These are phyloP conservation scores for Boletus vinaceobasis DNA, from an alignment of 768 basidiomycete species.

Conservation along the genomic window DNA sequence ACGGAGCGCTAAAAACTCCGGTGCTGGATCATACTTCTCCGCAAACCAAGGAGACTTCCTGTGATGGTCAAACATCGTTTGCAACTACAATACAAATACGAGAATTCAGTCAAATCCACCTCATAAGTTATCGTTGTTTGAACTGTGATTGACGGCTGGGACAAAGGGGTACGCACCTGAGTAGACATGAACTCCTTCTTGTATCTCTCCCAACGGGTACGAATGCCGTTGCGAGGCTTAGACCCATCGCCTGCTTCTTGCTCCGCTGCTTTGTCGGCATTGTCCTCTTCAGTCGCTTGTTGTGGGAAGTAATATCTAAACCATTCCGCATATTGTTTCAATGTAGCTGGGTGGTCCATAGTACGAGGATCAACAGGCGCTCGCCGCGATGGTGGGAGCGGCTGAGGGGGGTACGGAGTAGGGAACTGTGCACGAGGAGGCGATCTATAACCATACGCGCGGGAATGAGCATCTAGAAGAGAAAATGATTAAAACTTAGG, in stretches of 20 bases:
- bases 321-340: slow-evolving; percentile 89
- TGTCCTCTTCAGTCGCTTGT: slow-evolving; percentile 79
- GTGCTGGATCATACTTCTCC: slow-evolving; percentile 86
- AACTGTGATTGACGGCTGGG: slow-evolving; percentile 5
- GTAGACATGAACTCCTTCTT: slow-evolving; percentile 84
- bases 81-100: slow-evolving; percentile 65
- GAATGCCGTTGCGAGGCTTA: slow-evolving; percentile 82
- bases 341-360: slow-evolving; percentile 73
- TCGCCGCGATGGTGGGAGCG: slow-evolving; percentile 51
- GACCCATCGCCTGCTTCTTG: slow-evolving; percentile 79
- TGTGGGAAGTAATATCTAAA: slow-evolving; percentile 74
- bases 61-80: slow-evolving; percentile 95
- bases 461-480: slow-evolving; percentile 59
- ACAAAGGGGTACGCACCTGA: slow-evolving; percentile 63
- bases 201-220: slow-evolving; percentile 86
- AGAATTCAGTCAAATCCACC: slow-evolving; percentile 22
- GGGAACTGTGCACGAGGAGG: slow-evolving; percentile 57
- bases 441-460: slow-evolving; percentile 59
- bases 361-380: slow-evolving; percentile 77
- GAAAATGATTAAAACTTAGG: slow-evolving; percentile 8
- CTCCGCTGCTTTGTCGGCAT: slow-evolving; percentile 78
- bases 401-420: slow-evolving; percentile 35
- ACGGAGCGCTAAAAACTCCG: slow-evolving; percentile 69
- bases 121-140: slow-evolving; percentile 5
- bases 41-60: slow-evolving; percentile 95